Evolutionary conservation across 805 yeast species (phyloP), one percentile per base, ranked within the genome.

Genomic region (Candida germanica): DNA sequence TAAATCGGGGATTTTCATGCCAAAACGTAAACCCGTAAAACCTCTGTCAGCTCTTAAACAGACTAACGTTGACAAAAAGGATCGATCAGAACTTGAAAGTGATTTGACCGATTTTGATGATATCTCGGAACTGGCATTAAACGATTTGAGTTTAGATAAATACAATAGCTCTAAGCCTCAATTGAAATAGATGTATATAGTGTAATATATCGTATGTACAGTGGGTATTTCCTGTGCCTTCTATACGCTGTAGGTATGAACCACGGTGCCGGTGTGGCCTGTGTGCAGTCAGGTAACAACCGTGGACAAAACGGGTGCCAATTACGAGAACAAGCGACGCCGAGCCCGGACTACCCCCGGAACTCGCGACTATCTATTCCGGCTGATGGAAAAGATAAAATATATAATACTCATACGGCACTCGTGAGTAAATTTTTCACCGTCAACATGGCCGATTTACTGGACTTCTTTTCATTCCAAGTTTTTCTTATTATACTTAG

Each of bases 401-500:
- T 10, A 9, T 22, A 8, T 26, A n/a, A n/a, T 18, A 21, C 26
- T 6, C 23, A 31, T 16, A 31, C 34, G 34, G 34, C 34, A 31
- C 28, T 16, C 18, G 12, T 29, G 32, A 19, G n/a, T n/a, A 20
- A 19, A 29, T 16, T n/a, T 12, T 29, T 6, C 19, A 10, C 22
- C 13, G 5, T 5, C 17, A 17, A 6, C 23, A 42, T 38, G 42
- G 42, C 31, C 3, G 19, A 11, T 6, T 39, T 53, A 8, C 51
- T 43, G 30, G 69, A 75, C 29, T 66, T 69, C 38, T 83, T 83
- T 57, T 82, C 87, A 2, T 75, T 81, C 33, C 87, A 83, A 60
- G 79, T 82, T 22, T 83, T 82, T 53, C 79, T 83, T 54, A 83
- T 83, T 35, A 79, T 83, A 23, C 56, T 83, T 17, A 64, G 93